Evolutionary conservation across 768 basidiomycete species (phyloP).

Genomic region (Hygrophoropsis aurantiaca): DNA sequence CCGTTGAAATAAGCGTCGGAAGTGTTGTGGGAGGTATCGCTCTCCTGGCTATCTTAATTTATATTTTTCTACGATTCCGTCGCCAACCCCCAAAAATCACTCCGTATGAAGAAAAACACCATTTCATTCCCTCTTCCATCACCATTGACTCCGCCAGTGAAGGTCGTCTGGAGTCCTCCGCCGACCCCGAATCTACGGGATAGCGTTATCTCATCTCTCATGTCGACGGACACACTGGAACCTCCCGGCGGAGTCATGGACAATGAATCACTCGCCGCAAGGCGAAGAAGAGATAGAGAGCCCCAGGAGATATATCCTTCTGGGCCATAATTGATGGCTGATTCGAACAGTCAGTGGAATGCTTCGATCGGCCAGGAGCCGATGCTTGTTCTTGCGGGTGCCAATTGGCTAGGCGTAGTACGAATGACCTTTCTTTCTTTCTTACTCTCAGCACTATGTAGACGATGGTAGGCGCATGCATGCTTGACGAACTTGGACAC

Average conservation of each 20-base stretch:
- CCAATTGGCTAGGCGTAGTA: too few relatives aligned
- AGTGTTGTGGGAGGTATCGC: background rate
- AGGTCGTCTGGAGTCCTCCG: background rate
- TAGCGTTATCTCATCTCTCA: too few relatives aligned
- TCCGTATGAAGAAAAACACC: background rate
- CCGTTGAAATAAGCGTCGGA: background rate
- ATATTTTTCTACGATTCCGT: constrained; percentile 1
- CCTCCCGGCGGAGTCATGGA: background rate
- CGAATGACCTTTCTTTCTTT: too few relatives aligned
- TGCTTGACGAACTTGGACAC: too few relatives aligned
- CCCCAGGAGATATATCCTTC: constrained; percentile 1
- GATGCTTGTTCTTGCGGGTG: too few relatives aligned
- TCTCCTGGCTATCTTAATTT: background rate
- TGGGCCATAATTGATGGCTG: too few relatives aligned
- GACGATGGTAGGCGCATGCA: too few relatives aligned
- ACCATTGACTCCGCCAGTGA: background rate
- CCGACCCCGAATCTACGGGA: too few relatives aligned
- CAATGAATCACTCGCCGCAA: background rate
- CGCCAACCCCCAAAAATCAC: background rate
- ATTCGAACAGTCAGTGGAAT: too few relatives aligned
- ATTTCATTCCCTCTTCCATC: background rate
- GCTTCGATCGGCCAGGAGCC: too few relatives aligned
- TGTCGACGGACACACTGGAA: too few relatives aligned
- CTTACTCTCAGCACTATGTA: too few relatives aligned
- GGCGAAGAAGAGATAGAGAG: background rate